A percentile compares a stretch with the other conserved stretches of the same genome.
These are phyloP conservation scores for Strobilomyces confusus DNA, from an alignment of 768 basidiomycete species.

Conservation along the genomic window DNA sequence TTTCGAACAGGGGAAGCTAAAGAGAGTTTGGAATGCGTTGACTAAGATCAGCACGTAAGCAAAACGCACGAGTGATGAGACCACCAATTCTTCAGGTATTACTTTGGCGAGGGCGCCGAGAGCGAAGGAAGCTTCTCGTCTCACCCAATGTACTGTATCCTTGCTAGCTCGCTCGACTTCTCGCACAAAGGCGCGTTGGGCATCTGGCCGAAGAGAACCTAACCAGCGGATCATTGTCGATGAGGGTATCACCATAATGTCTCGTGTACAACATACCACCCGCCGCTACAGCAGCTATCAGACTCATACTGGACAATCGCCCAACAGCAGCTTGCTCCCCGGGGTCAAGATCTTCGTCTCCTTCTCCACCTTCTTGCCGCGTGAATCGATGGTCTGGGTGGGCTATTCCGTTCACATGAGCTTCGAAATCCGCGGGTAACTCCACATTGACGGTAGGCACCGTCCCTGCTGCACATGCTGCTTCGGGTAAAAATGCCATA, in stretches of 20 bases:
- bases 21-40: constrained; percentile 5
- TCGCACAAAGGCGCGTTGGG: constrained; percentile 61
- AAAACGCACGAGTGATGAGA: constrained; percentile 53
- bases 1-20: constrained; percentile 79
- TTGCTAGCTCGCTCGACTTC: constrained; percentile 67
- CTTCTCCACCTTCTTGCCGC: constrained; percentile 17
- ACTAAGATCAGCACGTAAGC: constrained; percentile 6
- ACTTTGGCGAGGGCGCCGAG: constrained; percentile 86
- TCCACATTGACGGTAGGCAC: constrained; percentile 6
- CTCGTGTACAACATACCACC: constrained; percentile 48
- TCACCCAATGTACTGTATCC: constrained; percentile 72
- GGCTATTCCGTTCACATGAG: constrained; percentile 9
- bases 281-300: constrained; percentile 85
- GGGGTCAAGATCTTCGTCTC: constrained; percentile 40
- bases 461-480: constrained; percentile 2
- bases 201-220: constrained; percentile 56
- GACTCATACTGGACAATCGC: constrained; percentile 85
- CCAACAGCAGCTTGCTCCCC: constrained; percentile 80
- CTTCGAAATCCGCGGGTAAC: constrained; percentile 8
- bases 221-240: constrained; percentile 4
- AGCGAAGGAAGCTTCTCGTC: constrained; percentile 84
- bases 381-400: constrained; percentile 14
- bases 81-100: constrained; percentile 69
- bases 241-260: constrained; percentile 4
- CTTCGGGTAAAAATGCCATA: constrained; percentile 17